Conservation (phyloP, 2,329 filamentous ascomycete genomes). For the Clonostachys byssicola region DNA sequence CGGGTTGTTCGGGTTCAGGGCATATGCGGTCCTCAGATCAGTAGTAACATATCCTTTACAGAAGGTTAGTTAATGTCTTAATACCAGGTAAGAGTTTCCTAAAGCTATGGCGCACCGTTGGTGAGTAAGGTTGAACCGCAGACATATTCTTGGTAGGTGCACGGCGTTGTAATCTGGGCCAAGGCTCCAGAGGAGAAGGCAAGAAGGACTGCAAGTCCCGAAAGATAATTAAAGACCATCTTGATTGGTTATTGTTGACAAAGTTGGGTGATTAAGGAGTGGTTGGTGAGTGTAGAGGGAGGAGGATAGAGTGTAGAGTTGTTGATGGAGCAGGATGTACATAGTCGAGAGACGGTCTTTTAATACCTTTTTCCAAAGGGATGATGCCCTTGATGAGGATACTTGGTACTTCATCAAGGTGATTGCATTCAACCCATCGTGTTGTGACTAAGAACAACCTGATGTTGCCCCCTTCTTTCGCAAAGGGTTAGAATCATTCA, state of each 20-base stretch:
- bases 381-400: no score
- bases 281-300: no score
- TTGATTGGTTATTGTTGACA: neutral
- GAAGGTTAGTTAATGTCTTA: neutral
- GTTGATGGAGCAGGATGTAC: no score
- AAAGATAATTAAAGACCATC: neutral
- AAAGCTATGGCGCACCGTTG: neutral
- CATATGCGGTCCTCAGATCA: neutral
- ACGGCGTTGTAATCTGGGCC: neutral
- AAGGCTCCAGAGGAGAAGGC: neutral
- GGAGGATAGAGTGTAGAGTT: no score
- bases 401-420: no score
- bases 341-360: no score
- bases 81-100: neutral
- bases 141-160: constrained; percentile 1
- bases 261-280: no score
- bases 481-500: no score
- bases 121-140: constrained; percentile 1
- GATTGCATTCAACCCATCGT: no score
- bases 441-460: no score
- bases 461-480: no score
- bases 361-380: no score
- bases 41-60: neutral
- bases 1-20: neutral
- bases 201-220: neutral